Percentiles rank a stretch among this genome's conserved stretches.
Conservation (phyloP, 2,329 filamentous ascomycete genomes). For the Aspergillus niger region DNA sequence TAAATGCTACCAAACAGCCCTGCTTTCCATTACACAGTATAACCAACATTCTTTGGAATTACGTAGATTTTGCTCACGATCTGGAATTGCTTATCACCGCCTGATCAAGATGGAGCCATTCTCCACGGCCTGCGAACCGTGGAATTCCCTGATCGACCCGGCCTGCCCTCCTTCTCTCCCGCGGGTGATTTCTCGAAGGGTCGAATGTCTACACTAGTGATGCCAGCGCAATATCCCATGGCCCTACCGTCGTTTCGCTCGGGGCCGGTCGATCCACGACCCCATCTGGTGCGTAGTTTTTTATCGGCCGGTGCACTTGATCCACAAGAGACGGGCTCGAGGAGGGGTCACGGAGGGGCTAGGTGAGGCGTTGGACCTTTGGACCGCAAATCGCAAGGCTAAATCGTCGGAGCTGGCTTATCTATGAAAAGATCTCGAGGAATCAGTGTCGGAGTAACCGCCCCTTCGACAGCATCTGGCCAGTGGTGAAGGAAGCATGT, state of each 20-base stretch:
- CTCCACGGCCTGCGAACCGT: slow-evolving; percentile 3
- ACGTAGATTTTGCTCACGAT: neutral
- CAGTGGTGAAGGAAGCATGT: neutral
- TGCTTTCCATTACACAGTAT: neutral
- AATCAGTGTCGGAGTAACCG: neutral
- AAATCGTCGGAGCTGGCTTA: neutral
- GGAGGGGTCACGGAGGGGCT: neutral
- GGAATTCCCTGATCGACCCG: slow-evolving; percentile 2
- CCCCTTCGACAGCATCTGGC: neutral
- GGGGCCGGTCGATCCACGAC: slow-evolving; percentile 1
- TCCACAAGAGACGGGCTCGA: neutral
- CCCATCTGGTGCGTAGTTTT: neutral
- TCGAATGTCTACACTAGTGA: neutral
- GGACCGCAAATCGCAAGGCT: neutral
- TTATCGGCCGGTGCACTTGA: neutral
- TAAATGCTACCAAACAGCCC: neutral
- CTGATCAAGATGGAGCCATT: neutral
- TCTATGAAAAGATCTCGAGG: neutral
- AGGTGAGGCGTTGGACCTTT: neutral
- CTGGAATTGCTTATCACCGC: neutral
- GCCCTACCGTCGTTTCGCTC: neutral
- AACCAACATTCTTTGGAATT: neutral
- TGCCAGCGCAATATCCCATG: neutral
- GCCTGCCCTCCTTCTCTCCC: neutral
- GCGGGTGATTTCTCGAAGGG: neutral